Evolutionary conservation across 305 asterid genomes (phyloP).

Genomic region (Stenogyne calaminthoides): DNA sequence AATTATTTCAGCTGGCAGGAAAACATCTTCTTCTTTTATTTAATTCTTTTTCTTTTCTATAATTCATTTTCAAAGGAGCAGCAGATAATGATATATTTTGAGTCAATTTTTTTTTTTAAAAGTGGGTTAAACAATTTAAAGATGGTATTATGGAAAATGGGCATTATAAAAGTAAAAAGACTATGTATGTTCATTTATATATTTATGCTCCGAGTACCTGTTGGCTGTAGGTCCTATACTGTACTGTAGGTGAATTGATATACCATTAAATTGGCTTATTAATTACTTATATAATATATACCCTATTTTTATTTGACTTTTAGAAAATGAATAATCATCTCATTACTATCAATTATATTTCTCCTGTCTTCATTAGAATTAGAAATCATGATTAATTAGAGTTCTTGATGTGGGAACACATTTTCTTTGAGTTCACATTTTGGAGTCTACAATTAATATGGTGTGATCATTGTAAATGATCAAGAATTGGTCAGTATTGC

Average conservation of each 20-base stretch:
- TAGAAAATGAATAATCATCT: not conserved
- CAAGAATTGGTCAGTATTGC: not conserved
- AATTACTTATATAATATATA: too few species aligned
- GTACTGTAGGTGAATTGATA: too few species aligned
- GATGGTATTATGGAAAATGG: too few species aligned
- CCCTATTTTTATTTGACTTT: not conserved
- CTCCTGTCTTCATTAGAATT: not conserved
- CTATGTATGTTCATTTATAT: too few species aligned
- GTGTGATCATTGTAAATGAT: constrained; percentile 17
- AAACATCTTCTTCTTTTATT: not conserved
- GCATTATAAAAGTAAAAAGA: too few species aligned
- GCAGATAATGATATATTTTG: too few species aligned
- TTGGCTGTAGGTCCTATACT: too few species aligned
- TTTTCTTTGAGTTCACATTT: constrained; percentile 19
- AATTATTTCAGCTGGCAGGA: not conserved
- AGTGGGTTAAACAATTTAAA: too few species aligned
- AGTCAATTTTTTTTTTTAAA: too few species aligned
- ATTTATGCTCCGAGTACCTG: too few species aligned
- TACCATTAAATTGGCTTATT: too few species aligned
- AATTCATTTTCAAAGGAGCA: not conserved
- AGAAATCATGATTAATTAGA: too few species aligned
- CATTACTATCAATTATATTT: not conserved
- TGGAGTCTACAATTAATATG: not conserved
- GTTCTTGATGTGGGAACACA: not conserved
- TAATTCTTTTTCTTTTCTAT: not conserved